Evolutionary conservation across 2,329 filamentous ascomycete genomes (phyloP).

Genomic region (Myriosclerotinia duriaeana): DNA sequence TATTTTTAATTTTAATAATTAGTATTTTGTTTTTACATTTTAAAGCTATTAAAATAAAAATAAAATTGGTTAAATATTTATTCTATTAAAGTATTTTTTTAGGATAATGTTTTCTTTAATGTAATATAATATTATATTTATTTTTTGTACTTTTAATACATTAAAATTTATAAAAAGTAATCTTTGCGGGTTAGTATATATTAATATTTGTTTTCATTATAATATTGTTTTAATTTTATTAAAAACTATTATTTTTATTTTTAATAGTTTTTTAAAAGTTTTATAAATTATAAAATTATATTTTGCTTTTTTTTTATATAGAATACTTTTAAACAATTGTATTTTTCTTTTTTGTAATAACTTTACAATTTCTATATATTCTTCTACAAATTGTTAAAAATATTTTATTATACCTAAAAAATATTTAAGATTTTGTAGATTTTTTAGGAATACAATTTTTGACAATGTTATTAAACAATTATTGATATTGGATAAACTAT

Average conservation of each 20-base stretch:
- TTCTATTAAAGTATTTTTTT: neutral
- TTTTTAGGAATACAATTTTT: too few relatives aligned
- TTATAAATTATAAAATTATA: neutral
- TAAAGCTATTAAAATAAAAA: neutral
- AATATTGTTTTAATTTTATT: neutral
- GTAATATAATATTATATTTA: neutral
- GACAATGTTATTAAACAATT: too few relatives aligned
- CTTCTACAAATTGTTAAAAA: neutral
- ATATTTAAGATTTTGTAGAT: too few relatives aligned
- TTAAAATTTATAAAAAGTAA: neutral
- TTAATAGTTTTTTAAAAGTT: neutral
- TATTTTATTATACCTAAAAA: neutral
- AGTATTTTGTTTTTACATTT: neutral
- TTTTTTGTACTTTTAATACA: neutral
- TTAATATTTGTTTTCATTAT: neutral
- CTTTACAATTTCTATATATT: neutral
- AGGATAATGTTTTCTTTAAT: neutral
- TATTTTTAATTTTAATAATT: too few relatives aligned
- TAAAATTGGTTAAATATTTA: neutral
- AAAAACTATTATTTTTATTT: neutral
- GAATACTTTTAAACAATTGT: neutral
- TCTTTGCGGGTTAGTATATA: neutral
- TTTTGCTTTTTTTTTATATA: neutral
- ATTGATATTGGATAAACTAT: too few relatives aligned
- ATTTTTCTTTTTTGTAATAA: neutral